Percentiles rank a stretch among this genome's conserved stretches.
Evolutionary conservation across 2,329 filamentous ascomycete genomes (phyloP).

Genomic region (Penicillium decumbens): DNA sequence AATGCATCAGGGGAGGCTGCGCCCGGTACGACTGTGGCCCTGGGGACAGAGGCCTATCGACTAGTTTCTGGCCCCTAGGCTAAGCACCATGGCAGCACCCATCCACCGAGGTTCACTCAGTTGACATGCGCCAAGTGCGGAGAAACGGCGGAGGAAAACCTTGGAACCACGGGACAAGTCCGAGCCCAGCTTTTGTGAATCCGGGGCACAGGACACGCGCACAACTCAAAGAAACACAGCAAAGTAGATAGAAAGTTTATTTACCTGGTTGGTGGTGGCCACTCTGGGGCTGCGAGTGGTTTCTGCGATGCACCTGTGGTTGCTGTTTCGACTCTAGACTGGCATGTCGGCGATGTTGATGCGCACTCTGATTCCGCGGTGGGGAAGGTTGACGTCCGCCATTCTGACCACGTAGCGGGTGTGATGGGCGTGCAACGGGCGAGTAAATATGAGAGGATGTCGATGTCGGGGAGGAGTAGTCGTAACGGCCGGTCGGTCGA

Average conservation of each 20-base stretch:
- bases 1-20: conserved; percentile 11
- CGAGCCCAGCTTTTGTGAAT: conserved; percentile 20
- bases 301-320: conserved; percentile 19
- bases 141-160: background rate
- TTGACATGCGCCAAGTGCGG: background rate
- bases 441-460: conserved; percentile 11
- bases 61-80: background rate
- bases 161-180: conserved; percentile 20
- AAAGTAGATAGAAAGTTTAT: background rate
- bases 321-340: conserved; percentile 16
- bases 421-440: conserved; percentile 12
- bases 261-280: conserved; percentile 16
- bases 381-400: conserved; percentile 13
- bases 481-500: conserved; percentile 13
- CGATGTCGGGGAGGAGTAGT: conserved; percentile 10
- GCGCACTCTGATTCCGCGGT: conserved; percentile 11
- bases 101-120: background rate
- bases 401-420: conserved; percentile 17
- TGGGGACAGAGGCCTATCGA: background rate
- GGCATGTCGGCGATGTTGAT: conserved; percentile 17
- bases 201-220: conserved; percentile 17
- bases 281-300: conserved; percentile 20
- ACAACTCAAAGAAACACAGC: conserved; percentile 5
- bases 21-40: conserved; percentile 1
- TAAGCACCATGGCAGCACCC: background rate